phyloP scores from a whole-genome alignment of 176 grass and related monocot genomes.

The Poa annua region DNA sequence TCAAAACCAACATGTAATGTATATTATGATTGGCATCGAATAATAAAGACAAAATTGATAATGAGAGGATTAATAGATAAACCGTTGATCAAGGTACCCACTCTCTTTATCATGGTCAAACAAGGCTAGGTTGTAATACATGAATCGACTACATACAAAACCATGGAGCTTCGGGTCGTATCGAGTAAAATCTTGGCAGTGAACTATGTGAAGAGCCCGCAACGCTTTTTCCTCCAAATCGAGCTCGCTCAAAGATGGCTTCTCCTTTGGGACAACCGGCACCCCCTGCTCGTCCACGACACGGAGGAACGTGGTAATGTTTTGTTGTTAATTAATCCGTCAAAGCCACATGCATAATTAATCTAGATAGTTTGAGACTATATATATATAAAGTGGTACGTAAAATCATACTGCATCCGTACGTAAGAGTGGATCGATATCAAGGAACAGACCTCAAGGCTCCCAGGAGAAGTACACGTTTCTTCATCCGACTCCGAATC shows the following conservation, averaged over 20 bases:
- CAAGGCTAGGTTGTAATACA: background rate
- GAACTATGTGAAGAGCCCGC: background rate
- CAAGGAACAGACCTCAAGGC: background rate
- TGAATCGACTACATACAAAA: background rate
- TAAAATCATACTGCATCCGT: background rate
- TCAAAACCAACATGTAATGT: too few relatives aligned
- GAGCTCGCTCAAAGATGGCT: background rate
- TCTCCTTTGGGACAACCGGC: too few relatives aligned
- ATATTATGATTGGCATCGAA: too few relatives aligned
- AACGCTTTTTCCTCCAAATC: background rate
- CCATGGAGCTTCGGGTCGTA: background rate
- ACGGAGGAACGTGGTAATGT: background rate
- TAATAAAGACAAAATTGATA: too few relatives aligned
- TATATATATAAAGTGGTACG: background rate
- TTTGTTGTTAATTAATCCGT: background rate
- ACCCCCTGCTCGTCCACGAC: background rate
- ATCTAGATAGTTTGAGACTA: background rate
- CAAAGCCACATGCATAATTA: background rate
- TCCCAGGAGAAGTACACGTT: background rate
- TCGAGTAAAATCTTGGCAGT: background rate
- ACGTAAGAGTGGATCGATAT: background rate
- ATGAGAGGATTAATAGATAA: background rate
- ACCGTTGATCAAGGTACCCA: background rate
- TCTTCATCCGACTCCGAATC: background rate
- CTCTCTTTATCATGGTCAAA: background rate